Base-by-base conservation (phyloP, 139 green algal genomes). In the Klebsormidium nitens region DNA sequence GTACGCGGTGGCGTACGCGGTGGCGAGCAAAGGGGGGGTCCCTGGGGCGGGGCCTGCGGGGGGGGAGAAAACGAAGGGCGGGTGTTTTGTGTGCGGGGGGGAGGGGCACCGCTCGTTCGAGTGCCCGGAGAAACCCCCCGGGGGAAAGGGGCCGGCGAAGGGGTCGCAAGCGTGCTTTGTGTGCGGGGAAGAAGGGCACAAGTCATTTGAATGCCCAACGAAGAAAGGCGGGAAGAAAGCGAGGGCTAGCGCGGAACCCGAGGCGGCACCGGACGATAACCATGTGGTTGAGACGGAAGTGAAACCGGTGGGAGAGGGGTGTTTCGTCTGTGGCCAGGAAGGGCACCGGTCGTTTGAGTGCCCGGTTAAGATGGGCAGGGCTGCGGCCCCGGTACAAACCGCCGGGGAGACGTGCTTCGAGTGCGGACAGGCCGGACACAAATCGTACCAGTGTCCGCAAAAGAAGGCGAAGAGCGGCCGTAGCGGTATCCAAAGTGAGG, bases 141-240 rank as follows among this genome's bases (percentile, higher is more conserved):
- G n/a, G n/a, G 55, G 19, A 3, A 52, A 40, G n/a, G 55, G 55
- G 40, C 2, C 17, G 6, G 14, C 38, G 14, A 66, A 66, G 38
- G 55, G 55, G 44, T n/a, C n/a, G n/a, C 5, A 39, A 34, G 44
- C 44, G 26, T 72, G 64, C 39, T 72, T 72, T 28, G 23, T 58
- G 17, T 72, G 64, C 64, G 64, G 64, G 3, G 2, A 44, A 35
- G 64, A 61, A 6, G 64, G 64, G 8, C 64, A 72, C 11, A 72
- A 72, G 44, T 72, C 64, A 35, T 72, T 62, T 39, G 37, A 66
- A n/a, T 72, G 64, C 44, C 64, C 64, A 60, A 70, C 26, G 11
- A 31, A 5, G 4, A 67, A 44, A 62, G 6, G 52, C 8, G 37
- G 5, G 19, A 61, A 61, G 8, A 61, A 32, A 37, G 31, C 5